phyloP scores from a whole-genome alignment of 2,329 filamentous ascomycete genomes.

The Xylariaceae sp. region DNA sequence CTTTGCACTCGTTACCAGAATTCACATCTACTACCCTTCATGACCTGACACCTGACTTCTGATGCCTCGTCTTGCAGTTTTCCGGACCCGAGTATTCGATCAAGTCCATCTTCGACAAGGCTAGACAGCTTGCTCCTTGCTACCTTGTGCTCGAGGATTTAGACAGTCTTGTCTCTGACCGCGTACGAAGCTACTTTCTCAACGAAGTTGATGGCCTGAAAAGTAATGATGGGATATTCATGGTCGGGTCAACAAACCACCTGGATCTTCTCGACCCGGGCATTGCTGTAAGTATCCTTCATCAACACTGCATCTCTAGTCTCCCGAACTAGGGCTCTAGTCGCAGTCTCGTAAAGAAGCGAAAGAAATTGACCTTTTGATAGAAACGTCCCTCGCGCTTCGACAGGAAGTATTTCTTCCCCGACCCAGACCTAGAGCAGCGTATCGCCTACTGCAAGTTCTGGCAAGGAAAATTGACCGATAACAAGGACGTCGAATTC shows the following conservation, averaged over 20 bases:
- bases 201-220: conserved; percentile 70
- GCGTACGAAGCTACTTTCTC: conserved; percentile 63
- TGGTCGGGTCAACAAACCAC: conserved; percentile 63
- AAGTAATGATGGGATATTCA: conserved; percentile 67
- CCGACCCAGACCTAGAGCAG: conserved; percentile 51
- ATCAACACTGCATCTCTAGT: neutral
- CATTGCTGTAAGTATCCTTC: conserved; percentile 43
- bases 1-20: too few relatives aligned
- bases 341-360: neutral
- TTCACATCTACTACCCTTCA: neutral
- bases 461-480: conserved; percentile 55
- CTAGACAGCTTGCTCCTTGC: conserved; percentile 61
- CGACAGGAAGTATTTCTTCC: conserved; percentile 64
- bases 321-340: neutral
- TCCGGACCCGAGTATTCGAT: conserved; percentile 55
- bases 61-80: conserved; percentile 35
- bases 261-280: conserved; percentile 64
- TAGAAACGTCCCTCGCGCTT: conserved; percentile 63
- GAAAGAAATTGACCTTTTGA: conserved; percentile 16
- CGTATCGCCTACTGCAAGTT: conserved; percentile 57
- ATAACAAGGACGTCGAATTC: conserved; percentile 57
- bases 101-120: conserved; percentile 52
- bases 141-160: conserved; percentile 70
- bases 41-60: neutral
- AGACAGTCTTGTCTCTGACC: conserved; percentile 60